phyloP scores from a whole-genome alignment of 2,329 filamentous ascomycete species.

The Monosporascus ibericus region DNA sequence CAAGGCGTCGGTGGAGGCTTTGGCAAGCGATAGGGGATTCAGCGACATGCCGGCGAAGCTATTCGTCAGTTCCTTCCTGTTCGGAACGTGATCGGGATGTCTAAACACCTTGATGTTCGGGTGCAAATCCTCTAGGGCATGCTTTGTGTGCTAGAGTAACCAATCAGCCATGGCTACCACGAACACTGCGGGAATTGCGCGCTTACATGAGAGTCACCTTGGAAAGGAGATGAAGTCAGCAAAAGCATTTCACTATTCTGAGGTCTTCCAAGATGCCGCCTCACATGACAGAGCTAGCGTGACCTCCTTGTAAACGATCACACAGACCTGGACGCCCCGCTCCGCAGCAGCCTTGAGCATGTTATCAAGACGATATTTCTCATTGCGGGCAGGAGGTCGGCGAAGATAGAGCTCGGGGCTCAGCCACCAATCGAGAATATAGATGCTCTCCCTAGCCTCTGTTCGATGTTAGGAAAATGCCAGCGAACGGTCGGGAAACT shows the following conservation, averaged over 20 bases:
- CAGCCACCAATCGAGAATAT: constrained; percentile 88
- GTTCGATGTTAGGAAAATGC: constrained; percentile 3
- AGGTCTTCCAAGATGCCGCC: constrained; percentile 37
- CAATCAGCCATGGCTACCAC: constrained; percentile 1
- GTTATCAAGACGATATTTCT: constrained; percentile 76
- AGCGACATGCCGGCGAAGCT: constrained; percentile 40
- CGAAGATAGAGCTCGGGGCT: constrained; percentile 84
- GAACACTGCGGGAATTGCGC: constrained; percentile 15
- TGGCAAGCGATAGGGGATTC: constrained; percentile 47
- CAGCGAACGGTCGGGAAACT: not conserved
- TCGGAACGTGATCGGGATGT: constrained; percentile 82
- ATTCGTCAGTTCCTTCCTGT: constrained; percentile 62
- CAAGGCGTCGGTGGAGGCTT: constrained; percentile 65
- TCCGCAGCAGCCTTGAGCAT: constrained; percentile 78
- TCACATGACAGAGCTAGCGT: constrained; percentile 72
- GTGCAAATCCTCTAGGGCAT: constrained; percentile 68
- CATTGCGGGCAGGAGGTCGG: constrained; percentile 72
- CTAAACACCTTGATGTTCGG: constrained; percentile 84
- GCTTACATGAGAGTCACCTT: constrained; percentile 38
- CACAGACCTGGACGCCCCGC: constrained; percentile 74
- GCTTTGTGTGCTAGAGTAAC: constrained; percentile 64
- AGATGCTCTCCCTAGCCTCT: constrained; percentile 70
- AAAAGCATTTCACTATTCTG: not conserved
- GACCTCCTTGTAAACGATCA: constrained; percentile 92
- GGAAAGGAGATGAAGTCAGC: constrained; percentile 6